These are phyloP conservation scores for Suhomyces bokatorum DNA, from an alignment of 1,139 yeast genomes.

Conservation along the genomic window DNA sequence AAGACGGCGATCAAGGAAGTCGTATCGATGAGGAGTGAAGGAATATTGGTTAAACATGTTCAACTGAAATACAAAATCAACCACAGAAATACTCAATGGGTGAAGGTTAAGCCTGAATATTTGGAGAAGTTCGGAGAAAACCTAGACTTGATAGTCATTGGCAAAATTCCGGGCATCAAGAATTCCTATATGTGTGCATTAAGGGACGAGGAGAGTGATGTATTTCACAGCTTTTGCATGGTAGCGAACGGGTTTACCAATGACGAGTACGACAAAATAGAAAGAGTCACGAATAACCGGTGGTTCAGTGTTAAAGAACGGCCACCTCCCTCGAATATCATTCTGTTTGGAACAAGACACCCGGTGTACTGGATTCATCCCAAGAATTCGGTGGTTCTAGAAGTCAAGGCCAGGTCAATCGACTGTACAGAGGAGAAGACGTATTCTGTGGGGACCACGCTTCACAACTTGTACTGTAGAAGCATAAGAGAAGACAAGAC, in stretches of 20 bases:
- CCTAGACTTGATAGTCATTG: constrained; percentile 76
- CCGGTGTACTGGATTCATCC: constrained; percentile 86
- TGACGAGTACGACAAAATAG: constrained; percentile 61
- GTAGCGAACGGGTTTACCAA: constrained; percentile 84
- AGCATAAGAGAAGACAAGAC: constrained; percentile 70
- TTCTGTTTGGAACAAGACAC: constrained; percentile 58
- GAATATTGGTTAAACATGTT: constrained; percentile 73
- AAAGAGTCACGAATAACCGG: constrained; percentile 54
- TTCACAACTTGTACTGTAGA: constrained; percentile 76
- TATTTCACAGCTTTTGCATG: constrained; percentile 62
- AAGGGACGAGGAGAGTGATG: constrained; percentile 28
- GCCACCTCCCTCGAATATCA: constrained; percentile 43
- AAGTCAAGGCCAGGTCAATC: constrained; percentile 79
- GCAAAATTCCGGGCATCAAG: constrained; percentile 73
- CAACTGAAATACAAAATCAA: constrained; percentile 61
- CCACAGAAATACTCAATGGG: constrained; percentile 64
- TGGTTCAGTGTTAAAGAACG: constrained; percentile 53
- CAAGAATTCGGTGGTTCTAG: constrained; percentile 72
- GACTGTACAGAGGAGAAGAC: constrained; percentile 47
- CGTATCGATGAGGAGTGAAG: constrained; percentile 71
- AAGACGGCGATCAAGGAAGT: constrained; percentile 57
- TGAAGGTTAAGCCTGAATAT: constrained; percentile 90
- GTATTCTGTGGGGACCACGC: constrained; percentile 67
- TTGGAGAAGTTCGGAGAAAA: constrained; percentile 84
- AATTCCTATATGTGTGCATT: constrained; percentile 78